Conservation (phyloP, 192 early-diverging fungal genomes). For the Funneliformis mosseae region DNA sequence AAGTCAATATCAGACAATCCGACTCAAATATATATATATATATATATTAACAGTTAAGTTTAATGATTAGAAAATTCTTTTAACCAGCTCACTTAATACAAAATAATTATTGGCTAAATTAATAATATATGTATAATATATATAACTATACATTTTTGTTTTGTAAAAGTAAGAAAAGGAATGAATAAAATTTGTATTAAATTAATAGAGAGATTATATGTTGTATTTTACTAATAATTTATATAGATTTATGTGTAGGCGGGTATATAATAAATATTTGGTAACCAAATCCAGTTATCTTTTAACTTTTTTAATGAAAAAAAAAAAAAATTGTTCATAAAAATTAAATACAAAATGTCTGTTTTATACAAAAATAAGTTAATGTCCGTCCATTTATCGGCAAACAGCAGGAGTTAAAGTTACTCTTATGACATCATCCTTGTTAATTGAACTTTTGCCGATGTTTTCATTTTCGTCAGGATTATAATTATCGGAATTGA, state of each 20-base stretch:
- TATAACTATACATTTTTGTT: background rate
- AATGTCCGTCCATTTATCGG: background rate
- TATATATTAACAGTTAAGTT: too few species aligned
- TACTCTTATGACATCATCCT: background rate
- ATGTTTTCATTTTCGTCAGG: background rate
- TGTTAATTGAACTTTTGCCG: background rate
- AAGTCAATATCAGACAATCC: too few species aligned
- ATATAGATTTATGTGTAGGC: too few species aligned
- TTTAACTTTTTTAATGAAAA: too few species aligned
- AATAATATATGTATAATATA: too few species aligned
- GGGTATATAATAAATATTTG: too few species aligned
- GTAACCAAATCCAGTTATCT: too few species aligned
- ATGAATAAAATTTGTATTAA: too few species aligned
- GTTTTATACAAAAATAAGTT: background rate
- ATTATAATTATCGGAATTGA: background rate
- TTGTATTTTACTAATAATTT: too few species aligned
- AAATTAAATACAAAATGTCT: background rate
- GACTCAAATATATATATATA: too few species aligned
- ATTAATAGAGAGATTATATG: too few species aligned
- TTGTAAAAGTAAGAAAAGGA: background rate
- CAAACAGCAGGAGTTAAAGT: constrained; percentile 6
- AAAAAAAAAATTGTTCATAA: background rate
- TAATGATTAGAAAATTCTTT: too few species aligned
- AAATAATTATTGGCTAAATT: background rate
- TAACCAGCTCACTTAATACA: background rate